Base-by-base conservation (phyloP, 352 stramenopile species). In the Phytophthora syringae region DNA sequence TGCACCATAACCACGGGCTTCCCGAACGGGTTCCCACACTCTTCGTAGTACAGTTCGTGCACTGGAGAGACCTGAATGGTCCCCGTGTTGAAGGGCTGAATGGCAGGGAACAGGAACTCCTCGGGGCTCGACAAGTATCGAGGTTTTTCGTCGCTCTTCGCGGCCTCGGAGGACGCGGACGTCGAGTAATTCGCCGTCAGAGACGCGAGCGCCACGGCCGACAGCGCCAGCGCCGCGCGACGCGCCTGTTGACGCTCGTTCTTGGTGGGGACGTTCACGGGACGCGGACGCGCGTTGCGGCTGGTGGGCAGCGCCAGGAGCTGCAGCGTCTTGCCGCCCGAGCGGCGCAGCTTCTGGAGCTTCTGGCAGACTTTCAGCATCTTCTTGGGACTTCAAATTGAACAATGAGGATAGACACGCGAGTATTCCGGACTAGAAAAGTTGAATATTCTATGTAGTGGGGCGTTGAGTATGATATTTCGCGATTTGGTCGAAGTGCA, bases 1-100 rank as follows among this genome's bases (percentile, higher is more conserved):
- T 99, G 96, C 22, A 98, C 84, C 70, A 98, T 92, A n/a, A 99
- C 83, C 30, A 96, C 95, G 5, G 93, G 90, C 64, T 94, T 96
- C 49, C 88, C 88, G 27, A 89, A 78, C 27, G 88, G 88, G 43
- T 93, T 93, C 18, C 90, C 92, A 64, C 88, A 93, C 53, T 97
- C 78, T 74, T 98, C 86, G 63, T 97, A 98, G 74, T 97, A 97
- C 7, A 98, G 55, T 47, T 80, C 85, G 65, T 98, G 94, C 32
- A 79, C 76, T 48, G 81, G 72, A 30, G 91, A 95, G 40, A 97
- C 90, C 47, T 84, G 67, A 12, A 98, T 76, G 54, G 75, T 86
- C 6, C 89, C 92, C 13, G 76, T 86, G 56, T 93, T 88, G 60
- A 91, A 96, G 4, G 90, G 87, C 55, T 97, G 73, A 21, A 96